Evolutionary conservation across 495 filamentous ascomycete species (phyloP), one percentile per base, ranked within the genome.

Genomic region (Podospora pseudoanserina): DNA sequence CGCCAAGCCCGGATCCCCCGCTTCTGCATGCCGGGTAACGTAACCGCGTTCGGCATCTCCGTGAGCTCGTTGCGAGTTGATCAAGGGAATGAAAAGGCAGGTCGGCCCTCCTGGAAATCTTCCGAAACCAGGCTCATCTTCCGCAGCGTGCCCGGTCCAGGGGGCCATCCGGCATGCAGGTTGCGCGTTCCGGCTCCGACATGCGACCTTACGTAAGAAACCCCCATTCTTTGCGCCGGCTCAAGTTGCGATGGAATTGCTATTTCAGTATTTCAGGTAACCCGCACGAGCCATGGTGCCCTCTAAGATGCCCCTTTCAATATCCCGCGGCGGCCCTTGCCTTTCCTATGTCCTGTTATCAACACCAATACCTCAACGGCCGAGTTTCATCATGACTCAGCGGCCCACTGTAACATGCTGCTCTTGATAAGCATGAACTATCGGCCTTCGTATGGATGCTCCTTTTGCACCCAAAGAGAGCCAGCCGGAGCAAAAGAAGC

Each of bases 31-130:
- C 55, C 55, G 55, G 55, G 23, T 20, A 58, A 58, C 13, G 55
- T 58, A 58, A 58, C 23, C 55, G n/a, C 11, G 55, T 15, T 49
- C 55, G 55, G 55, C 55, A 58, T 58, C 23, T 58, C 55, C 55
- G 55, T 23, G 39, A 49, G 15, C 39, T 16, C 13, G 9, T 49
- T 49, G 5, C 3, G 39, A 13, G 9, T 49, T 49, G 39, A 49
- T 49, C 13, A 49, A 49, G 39, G 15, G 23, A 23, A 23, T 23
- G 1, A 23, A 23, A 23, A 23, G 23, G 39, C 39, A 49, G 39
- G 39, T 18, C 39, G 13, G 39, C 2, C 39, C 39, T 49, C 39
- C 39, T 49, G 39, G 39, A 49, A 13, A 49, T 18, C 39, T 49
- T 49, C 39, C 39, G 39, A 49, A 9, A 49, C 39, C 39, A 49